These are phyloP conservation scores for Kodamaea alishanica DNA, from an alignment of 1,139 yeast species.

Conservation along the genomic window DNA sequence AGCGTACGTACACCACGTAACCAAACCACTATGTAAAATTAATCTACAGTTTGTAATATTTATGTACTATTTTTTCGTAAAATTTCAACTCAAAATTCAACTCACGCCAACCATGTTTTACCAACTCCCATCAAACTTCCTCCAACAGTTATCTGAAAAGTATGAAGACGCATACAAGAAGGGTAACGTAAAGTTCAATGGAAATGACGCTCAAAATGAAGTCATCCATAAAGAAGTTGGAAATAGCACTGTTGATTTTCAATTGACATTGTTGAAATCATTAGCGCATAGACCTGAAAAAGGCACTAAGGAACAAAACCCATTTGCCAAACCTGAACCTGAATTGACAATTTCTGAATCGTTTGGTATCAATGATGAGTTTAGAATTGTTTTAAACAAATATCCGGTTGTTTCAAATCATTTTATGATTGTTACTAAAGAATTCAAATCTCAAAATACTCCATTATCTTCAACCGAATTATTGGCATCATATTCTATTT, in stretches of 20 bases:
- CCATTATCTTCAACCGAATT: constrained; percentile 71
- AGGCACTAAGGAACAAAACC: constrained; percentile 47
- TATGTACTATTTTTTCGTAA: not conserved
- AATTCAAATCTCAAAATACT: constrained; percentile 65
- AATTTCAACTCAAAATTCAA: not conserved
- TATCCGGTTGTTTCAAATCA: constrained; percentile 82
- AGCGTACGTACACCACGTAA: too few species aligned
- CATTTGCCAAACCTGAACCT: constrained; percentile 79
- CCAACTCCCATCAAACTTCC: constrained; percentile 27
- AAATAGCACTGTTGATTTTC: constrained; percentile 20
- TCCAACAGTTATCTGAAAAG: constrained; percentile 18
- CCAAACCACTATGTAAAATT: too few species aligned
- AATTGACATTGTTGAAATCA: constrained; percentile 35
- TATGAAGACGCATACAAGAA: constrained; percentile 27
- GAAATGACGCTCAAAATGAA: constrained; percentile 25
- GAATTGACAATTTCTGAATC: constrained; percentile 59
- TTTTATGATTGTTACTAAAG: constrained; percentile 70
- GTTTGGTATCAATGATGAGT: constrained; percentile 46
- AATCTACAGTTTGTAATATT: not conserved
- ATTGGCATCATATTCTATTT: constrained; percentile 50
- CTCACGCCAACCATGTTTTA: constrained; percentile 19
- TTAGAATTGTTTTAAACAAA: constrained; percentile 73
- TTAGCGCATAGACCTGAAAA: constrained; percentile 57
- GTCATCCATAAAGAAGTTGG: constrained; percentile 19
- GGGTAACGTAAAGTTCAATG: constrained; percentile 30